Evolutionary conservation across 257 asterid species (phyloP), one percentile per base, ranked within the genome.

Genomic region (Nicotiana undulata): DNA sequence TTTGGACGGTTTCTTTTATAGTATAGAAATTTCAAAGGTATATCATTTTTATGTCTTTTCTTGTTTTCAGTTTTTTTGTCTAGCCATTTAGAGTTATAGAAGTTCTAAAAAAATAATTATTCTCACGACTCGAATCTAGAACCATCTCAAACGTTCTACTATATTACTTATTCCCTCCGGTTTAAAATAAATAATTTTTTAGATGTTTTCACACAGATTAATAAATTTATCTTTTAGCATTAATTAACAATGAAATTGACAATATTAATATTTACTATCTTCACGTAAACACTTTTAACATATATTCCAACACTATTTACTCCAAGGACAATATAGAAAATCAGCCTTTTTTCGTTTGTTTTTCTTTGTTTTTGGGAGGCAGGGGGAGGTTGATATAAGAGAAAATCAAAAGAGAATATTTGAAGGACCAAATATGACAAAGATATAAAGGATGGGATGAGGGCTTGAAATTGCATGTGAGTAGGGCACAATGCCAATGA

Each of bases 1-100:
- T 22, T 78, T 24, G 85, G 87, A 53, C 85, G 83, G 87, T 7
- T 68, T 53, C 72, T 26, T 29, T 10, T 22, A 6, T 46, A 26
- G 53, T 17, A 9, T 0, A 67, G 15, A 16, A 4, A 17, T 16
- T 52, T 0, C 13, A 49, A 24, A 13, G 3, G 1, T 49, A 13
- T 64, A 15, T 1, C 56, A 8, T 56, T 76, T 16, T 34, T 18
- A 52, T 17, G 46, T 11, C 16, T 34, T 63, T 56, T 56, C 3
- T 4, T 18, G 1, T 10, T 60, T 60, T 22, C 15, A 16, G 1
- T 31, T 64, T 66, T 32, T 1, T 65, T 16, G 17, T 65, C 17
- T 65, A 5, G 26, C 49, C 74, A 31, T 31, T 65, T 12, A 12
- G 55, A 51, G 55, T 10, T 51, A 12, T 26, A 26, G n/a, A n/a